phyloP scores from a whole-genome alignment of 495 filamentous ascomycete species.

The Hypoxylon perforatum region DNA sequence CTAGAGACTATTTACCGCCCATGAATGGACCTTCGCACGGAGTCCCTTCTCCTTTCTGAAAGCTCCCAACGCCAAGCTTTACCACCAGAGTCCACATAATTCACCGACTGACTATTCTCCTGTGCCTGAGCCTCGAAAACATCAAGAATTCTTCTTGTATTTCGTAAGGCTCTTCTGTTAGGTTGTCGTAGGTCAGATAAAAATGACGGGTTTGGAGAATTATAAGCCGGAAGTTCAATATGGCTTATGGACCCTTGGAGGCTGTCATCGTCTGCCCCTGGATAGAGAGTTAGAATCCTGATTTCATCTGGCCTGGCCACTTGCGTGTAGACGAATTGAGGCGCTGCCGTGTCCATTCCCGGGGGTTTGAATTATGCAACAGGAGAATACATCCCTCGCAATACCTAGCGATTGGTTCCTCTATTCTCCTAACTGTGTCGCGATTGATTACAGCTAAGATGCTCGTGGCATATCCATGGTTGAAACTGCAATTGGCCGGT shows the following conservation, averaged over 20 bases:
- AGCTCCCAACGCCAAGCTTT: slow-evolving; percentile 13
- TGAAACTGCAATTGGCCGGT: too few relatives aligned
- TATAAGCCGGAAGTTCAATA: slow-evolving; percentile 4
- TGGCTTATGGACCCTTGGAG: slow-evolving; percentile 22
- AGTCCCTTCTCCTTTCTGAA: slow-evolving; percentile 10
- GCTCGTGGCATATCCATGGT: too few relatives aligned
- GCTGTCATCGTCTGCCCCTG: not conserved
- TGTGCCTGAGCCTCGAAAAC: slow-evolving; percentile 16
- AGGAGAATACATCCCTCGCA: not conserved
- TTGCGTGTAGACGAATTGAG: slow-evolving; percentile 9
- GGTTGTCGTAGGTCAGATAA: not conserved
- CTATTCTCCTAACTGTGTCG: not conserved
- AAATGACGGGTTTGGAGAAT: slow-evolving; percentile 6
- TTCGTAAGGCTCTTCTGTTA: slow-evolving; percentile 4
- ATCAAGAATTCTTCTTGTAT: slow-evolving; percentile 21
- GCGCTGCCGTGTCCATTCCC: not conserved
- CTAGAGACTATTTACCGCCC: slow-evolving; percentile 6
- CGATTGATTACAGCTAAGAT: not conserved
- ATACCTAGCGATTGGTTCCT: too few relatives aligned
- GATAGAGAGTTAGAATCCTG: slow-evolving; percentile 12
- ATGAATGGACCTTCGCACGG: slow-evolving; percentile 7
- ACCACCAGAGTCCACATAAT: slow-evolving; percentile 13
- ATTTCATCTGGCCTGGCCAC: slow-evolving; percentile 20
- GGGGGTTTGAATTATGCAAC: not conserved
- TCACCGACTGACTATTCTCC: not conserved